A percentile compares a stretch with the other conserved stretches of the same genome.
phyloP scores from a whole-genome alignment of 495 filamentous ascomycete genomes.

The Aspergillus sclerotiicarbonarius region DNA sequence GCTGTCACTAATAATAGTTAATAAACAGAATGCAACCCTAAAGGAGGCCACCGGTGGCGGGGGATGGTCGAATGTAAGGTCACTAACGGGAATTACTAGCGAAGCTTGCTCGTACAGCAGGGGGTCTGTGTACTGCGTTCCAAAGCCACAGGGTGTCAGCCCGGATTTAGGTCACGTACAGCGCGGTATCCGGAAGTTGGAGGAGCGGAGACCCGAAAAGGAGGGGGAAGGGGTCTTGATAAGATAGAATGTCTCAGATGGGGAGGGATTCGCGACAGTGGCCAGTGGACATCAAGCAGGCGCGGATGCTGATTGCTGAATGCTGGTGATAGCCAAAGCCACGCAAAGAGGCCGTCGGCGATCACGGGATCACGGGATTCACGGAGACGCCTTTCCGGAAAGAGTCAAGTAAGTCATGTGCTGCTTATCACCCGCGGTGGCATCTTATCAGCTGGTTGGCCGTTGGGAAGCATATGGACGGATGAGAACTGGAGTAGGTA shows the following conservation, averaged over 20 bases:
- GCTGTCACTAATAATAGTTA: slow-evolving; percentile 18
- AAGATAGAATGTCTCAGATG: slow-evolving; percentile 11
- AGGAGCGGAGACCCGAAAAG: not conserved
- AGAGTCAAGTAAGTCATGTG: not conserved
- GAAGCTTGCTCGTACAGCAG: slow-evolving; percentile 12
- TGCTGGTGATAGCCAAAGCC: not conserved
- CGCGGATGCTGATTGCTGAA: not conserved
- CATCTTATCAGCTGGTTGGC: not conserved
- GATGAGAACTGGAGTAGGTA: too few species aligned
- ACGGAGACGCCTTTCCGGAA: slow-evolving; percentile 10
- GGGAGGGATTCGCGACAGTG: not conserved
- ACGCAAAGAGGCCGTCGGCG: not conserved
- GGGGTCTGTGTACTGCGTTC: slow-evolving; percentile 1
- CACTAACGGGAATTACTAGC: slow-evolving; percentile 5
- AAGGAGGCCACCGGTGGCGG: slow-evolving; percentile 17
- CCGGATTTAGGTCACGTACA: not conserved
- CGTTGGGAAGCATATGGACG: not conserved
- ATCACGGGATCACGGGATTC: slow-evolving; percentile 10
- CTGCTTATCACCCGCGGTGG: not conserved
- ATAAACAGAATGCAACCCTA: slow-evolving; percentile 16
- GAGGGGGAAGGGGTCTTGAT: slow-evolving; percentile 9
- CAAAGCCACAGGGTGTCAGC: not conserved
- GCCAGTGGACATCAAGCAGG: slow-evolving; percentile 1
- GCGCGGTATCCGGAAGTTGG: not conserved
- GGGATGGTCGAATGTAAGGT: slow-evolving; percentile 5